phyloP scores from a whole-genome alignment of 495 filamentous ascomycete genomes.

The Podospora pseudoanserina region DNA sequence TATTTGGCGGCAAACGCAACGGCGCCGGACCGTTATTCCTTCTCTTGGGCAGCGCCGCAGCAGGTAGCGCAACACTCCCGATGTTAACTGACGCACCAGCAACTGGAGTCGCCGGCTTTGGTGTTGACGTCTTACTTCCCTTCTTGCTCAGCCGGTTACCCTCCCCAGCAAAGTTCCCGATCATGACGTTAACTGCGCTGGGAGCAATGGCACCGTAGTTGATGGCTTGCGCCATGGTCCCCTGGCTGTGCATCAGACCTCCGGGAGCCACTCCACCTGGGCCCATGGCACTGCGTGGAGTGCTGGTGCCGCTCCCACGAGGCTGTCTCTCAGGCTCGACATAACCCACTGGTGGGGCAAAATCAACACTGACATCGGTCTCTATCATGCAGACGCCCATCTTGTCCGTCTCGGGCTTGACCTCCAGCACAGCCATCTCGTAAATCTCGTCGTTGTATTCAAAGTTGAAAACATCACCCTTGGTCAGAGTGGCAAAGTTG shows the following conservation, averaged over 20 bases:
- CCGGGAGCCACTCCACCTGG: constrained; percentile 56
- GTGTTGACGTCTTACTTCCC: constrained; percentile 70
- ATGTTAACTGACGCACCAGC: constrained; percentile 63
- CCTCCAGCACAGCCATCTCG: constrained; percentile 87
- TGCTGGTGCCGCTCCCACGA: constrained; percentile 56
- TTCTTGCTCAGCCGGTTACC: constrained; percentile 79
- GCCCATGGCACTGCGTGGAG: constrained; percentile 46
- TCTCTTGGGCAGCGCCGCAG: constrained; percentile 32
- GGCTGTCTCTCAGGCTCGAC: constrained; percentile 68
- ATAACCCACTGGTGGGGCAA: constrained; percentile 89
- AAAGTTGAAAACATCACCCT: constrained; percentile 91
- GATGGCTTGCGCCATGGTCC: constrained; percentile 93
- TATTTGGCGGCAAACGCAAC: constrained; percentile 77
- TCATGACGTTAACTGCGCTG: constrained; percentile 57
- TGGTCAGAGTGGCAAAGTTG: constrained; percentile 88
- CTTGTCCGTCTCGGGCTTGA: constrained; percentile 73
- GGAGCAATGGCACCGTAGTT: constrained; percentile 96
- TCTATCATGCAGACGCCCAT: constrained; percentile 89
- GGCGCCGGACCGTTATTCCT: constrained; percentile 78
- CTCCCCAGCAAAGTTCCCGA: constrained; percentile 76
- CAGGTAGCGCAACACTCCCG: constrained; percentile 28
- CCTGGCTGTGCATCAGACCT: constrained; percentile 72
- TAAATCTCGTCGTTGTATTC: constrained; percentile 90
- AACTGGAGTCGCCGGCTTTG: constrained; percentile 76
- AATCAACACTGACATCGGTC: constrained; percentile 93